phyloP scores from a whole-genome alignment of 2,329 filamentous ascomycete species.

The Stemphylium beticola region DNA sequence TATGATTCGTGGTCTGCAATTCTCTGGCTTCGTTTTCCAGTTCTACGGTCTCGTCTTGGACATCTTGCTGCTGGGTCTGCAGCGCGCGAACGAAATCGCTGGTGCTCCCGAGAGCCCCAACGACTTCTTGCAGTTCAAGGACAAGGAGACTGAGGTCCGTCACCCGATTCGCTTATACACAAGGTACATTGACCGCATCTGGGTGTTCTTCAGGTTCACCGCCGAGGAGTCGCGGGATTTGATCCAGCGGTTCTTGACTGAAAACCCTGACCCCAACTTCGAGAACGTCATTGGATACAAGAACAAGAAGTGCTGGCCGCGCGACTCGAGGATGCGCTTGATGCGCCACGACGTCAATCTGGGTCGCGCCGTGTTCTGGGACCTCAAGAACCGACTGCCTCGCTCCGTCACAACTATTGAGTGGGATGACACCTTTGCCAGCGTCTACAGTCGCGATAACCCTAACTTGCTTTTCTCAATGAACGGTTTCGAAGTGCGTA shows the following conservation, averaged over 20 bases:
- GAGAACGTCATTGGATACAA: constrained; percentile 99
- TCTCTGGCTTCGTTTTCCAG: constrained; percentile 98
- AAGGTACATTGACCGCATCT: constrained; percentile 96
- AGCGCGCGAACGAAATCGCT: constrained; percentile 97
- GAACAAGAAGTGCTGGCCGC: constrained; percentile 99
- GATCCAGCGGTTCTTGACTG: constrained; percentile 96
- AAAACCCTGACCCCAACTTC: constrained; percentile 98
- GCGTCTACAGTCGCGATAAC: constrained; percentile 97
- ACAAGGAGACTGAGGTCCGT: constrained; percentile 86
- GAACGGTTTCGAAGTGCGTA: constrained; percentile 96
- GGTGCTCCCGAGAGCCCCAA: constrained; percentile 93
- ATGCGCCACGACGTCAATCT: constrained; percentile 99
- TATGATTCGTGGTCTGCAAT: constrained; percentile 96
- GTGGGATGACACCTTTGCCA: constrained; percentile 98
- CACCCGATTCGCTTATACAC: constrained; percentile 98
- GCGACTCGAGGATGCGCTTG: constrained; percentile 94
- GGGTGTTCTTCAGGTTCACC: constrained; percentile 94
- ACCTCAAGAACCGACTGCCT: constrained; percentile 94
- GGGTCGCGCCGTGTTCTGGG: constrained; percentile 97
- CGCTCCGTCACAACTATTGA: constrained; percentile 96
- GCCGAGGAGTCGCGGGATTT: constrained; percentile 94
- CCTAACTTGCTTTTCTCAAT: constrained; percentile 97
- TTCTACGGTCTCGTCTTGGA: constrained; percentile 97
- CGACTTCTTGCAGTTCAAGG: constrained; percentile 96
- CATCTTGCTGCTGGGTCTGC: constrained; percentile 85